Evolutionary conservation across 768 basidiomycete genomes (phyloP).

Genomic region (Pleurotus djamor): DNA sequence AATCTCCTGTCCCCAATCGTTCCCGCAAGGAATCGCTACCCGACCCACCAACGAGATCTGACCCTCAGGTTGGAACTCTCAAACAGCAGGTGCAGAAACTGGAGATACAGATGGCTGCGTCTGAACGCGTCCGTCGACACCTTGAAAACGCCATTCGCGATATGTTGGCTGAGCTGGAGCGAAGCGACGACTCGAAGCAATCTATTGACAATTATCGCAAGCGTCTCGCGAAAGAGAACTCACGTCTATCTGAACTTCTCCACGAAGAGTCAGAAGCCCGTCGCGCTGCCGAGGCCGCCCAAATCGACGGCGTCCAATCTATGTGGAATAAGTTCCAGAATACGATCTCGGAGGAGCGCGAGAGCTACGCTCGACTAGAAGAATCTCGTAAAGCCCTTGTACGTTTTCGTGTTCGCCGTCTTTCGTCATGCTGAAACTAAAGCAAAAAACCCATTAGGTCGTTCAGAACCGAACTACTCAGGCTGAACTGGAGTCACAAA

Average conservation of each 20-base stretch:
- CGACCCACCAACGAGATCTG: slow-evolving; percentile 34
- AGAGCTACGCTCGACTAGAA: slow-evolving; percentile 61
- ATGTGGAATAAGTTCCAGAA: slow-evolving; percentile 69
- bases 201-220: slow-evolving; percentile 55
- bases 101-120: slow-evolving; percentile 67
- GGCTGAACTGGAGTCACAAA: slow-evolving; percentile 62
- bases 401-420: slow-evolving; percentile 18
- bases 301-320: slow-evolving; percentile 59
- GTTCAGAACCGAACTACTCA: slow-evolving; percentile 65
- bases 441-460: slow-evolving; percentile 32
- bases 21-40: slow-evolving; percentile 31
- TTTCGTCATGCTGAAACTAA: no score
- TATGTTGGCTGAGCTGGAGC: slow-evolving; percentile 59
- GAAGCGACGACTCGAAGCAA: slow-evolving; percentile 63
- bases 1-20: slow-evolving; percentile 33
- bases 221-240: slow-evolving; percentile 58
- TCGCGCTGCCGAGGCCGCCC: slow-evolving; percentile 56
- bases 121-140: slow-evolving; percentile 64
- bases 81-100: slow-evolving; percentile 66
- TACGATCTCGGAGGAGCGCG: slow-evolving; percentile 55
- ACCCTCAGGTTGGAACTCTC: slow-evolving; percentile 48
- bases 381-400: slow-evolving; percentile 72
- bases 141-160: slow-evolving; percentile 59
- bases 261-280: slow-evolving; percentile 66
- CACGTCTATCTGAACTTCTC: slow-evolving; percentile 49